Percentiles rank a stretch among this genome's conserved stretches.
Conservation (phyloP, 176 grass and related monocot genomes). For the Bolboschoenus planiculmis region DNA sequence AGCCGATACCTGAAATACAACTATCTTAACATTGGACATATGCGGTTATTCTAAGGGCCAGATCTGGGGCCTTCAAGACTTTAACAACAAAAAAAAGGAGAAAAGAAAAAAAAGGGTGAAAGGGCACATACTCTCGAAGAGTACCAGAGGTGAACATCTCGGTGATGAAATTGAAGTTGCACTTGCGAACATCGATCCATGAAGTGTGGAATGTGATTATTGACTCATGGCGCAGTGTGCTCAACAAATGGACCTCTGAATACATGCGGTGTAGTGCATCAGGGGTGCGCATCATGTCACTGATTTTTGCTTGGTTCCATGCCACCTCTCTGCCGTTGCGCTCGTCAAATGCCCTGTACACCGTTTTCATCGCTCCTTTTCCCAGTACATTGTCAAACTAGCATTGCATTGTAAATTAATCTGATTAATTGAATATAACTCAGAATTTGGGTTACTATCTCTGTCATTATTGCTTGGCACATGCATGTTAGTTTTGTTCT, state of each 20-base stretch:
- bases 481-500: not conserved
- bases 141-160: conserved; percentile 98
- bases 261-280: conserved; percentile 69
- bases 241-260: conserved; percentile 79
- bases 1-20: conserved; percentile 31
- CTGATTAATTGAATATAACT: not conserved
- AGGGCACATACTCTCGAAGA: conserved; percentile 52
- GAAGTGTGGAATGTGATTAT: conserved; percentile 72
- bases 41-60: not conserved
- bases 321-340: conserved; percentile 64
- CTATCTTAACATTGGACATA: not conserved
- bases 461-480: not conserved
- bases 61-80: not conserved
- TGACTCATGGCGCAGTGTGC: conserved; percentile 55
- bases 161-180: conserved; percentile 92
- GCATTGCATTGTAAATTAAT: not conserved
- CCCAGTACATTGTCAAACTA: conserved; percentile 71
- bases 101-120: not conserved
- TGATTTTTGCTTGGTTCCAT: conserved; percentile 79
- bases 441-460: not conserved
- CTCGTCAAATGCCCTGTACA: conserved; percentile 88
- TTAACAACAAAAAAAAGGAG: not conserved
- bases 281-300: conserved; percentile 45
- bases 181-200: conserved; percentile 36
- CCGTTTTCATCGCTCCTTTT: conserved; percentile 80